These are phyloP conservation scores for Mrakia frigida DNA, from an alignment of 768 basidiomycete genomes.

Conservation along the genomic window DNA sequence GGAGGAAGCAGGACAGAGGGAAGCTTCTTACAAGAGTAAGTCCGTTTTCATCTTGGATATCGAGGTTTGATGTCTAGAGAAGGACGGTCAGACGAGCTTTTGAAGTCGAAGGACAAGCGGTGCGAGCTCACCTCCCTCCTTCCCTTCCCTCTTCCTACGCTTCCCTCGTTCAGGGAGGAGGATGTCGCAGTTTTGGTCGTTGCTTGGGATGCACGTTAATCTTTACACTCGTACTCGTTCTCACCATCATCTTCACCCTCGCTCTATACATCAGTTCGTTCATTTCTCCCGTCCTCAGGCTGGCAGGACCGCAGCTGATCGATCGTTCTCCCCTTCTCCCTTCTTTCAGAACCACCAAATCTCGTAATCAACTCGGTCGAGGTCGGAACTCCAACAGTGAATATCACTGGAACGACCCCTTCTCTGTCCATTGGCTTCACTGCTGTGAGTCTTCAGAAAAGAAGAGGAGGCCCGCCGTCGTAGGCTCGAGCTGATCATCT, in stretches of 20 bases:
- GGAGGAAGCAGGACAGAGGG: slow-evolving; percentile 27
- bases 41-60: not conserved
- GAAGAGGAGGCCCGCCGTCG: not conserved
- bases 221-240: slow-evolving; percentile 15
- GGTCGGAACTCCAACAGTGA: slow-evolving; percentile 12
- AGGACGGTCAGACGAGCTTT: not conserved
- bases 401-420: slow-evolving; percentile 10
- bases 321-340: no score
- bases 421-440: slow-evolving; percentile 11
- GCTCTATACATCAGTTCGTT: slow-evolving; percentile 28
- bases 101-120: not conserved
- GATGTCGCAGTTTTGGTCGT: slow-evolving; percentile 23
- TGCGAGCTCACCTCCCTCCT: slow-evolving; percentile 19
- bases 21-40: slow-evolving; percentile 24
- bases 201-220: slow-evolving; percentile 22
- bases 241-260: slow-evolving; percentile 20
- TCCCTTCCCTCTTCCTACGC: not conserved
- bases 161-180: slow-evolving; percentile 20
- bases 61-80: not conserved
- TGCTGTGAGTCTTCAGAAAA: not conserved
- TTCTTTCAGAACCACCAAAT: slow-evolving; percentile 20
- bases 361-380: slow-evolving; percentile 17
- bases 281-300: no score
- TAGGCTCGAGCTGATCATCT: slow-evolving; percentile 1
- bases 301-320: not conserved